Percentiles rank a stretch among this genome's conserved stretches.
phyloP scores from a whole-genome alignment of 805 yeast species.

The Nakazawaea ernobii region DNA sequence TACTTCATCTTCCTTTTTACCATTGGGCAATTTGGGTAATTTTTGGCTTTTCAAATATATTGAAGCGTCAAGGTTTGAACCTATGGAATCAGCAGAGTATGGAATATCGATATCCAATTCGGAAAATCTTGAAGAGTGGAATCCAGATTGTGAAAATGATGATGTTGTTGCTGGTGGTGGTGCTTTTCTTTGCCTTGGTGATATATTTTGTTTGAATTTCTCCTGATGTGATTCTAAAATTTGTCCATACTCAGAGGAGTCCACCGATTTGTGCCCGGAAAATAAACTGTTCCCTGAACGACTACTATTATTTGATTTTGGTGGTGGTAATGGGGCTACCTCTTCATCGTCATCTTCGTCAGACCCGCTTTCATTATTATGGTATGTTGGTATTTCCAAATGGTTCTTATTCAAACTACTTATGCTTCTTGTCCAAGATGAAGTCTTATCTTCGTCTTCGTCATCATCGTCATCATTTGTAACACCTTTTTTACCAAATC shows the following conservation, averaged over 20 bases:
- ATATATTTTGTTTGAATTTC: not conserved
- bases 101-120: constrained; percentile 6
- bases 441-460: constrained; percentile 9
- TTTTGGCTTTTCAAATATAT: constrained; percentile 4
- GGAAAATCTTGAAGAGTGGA: not conserved
- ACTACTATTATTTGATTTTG: constrained; percentile 9
- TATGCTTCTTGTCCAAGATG: constrained; percentile 13
- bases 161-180: not conserved
- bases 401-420: constrained; percentile 12
- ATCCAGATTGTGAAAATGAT: no score
- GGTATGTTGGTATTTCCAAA: constrained; percentile 6
- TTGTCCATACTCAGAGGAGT: constrained; percentile 5
- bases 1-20: constrained; percentile 24
- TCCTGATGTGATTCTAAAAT: constrained; percentile 3
- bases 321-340: constrained; percentile 9
- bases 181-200: constrained; percentile 1
- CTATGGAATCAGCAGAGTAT: constrained; percentile 11
- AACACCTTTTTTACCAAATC: constrained; percentile 3
- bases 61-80: not conserved
- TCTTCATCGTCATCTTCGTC: constrained; percentile 10
- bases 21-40: constrained; percentile 5
- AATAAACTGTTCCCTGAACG: constrained; percentile 11
- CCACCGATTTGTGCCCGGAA: constrained; percentile 5
- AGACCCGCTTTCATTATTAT: not conserved
- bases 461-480: not conserved